Evolutionary conservation across 331 rosid species (phyloP).

Genomic region (Stylosanthes scabra): DNA sequence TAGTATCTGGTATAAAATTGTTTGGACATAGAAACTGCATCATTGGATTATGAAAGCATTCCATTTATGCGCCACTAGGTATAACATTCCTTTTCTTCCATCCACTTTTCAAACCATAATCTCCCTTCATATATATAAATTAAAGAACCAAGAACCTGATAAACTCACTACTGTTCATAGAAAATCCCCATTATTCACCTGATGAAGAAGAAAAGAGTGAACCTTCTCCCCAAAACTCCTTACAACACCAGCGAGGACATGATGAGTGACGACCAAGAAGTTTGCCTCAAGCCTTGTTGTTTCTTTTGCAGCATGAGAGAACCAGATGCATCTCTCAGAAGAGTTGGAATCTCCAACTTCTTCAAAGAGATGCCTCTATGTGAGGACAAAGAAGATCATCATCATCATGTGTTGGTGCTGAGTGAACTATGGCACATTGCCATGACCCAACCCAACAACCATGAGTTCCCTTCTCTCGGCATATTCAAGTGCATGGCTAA

Average conservation of each 20-base stretch:
- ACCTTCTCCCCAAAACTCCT: conserved; percentile 39
- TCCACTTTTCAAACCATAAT: not conserved
- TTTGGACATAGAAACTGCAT: conserved; percentile 12
- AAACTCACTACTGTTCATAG: not conserved
- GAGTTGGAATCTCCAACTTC: conserved; percentile 47
- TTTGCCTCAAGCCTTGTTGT: conserved; percentile 54
- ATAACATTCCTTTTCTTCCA: conserved; percentile 25
- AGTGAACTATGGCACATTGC: conserved; percentile 80
- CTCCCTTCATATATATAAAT: no score
- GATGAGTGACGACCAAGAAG: not conserved
- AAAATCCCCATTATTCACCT: no score
- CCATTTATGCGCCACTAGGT: conserved; percentile 44
- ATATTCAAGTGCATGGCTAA: conserved; percentile 80
- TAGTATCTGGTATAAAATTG: not conserved
- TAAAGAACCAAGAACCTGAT: no score
- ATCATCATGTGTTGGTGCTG: conserved; percentile 54
- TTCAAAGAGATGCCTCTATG: conserved; percentile 56
- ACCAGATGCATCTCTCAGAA: conserved; percentile 47
- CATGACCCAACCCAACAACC: conserved; percentile 80
- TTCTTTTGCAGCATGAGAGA: conserved; percentile 84
- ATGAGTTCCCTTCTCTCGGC: conserved; percentile 82
- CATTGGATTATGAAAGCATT: conserved; percentile 25
- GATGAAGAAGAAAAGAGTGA: conserved; percentile 44
- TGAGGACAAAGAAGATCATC: conserved; percentile 45
- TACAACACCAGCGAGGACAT: conserved; percentile 12